These are phyloP conservation scores for Nymphaea colorata DNA, from an alignment of 164 flowering plant species.

Conservation along the genomic window DNA sequence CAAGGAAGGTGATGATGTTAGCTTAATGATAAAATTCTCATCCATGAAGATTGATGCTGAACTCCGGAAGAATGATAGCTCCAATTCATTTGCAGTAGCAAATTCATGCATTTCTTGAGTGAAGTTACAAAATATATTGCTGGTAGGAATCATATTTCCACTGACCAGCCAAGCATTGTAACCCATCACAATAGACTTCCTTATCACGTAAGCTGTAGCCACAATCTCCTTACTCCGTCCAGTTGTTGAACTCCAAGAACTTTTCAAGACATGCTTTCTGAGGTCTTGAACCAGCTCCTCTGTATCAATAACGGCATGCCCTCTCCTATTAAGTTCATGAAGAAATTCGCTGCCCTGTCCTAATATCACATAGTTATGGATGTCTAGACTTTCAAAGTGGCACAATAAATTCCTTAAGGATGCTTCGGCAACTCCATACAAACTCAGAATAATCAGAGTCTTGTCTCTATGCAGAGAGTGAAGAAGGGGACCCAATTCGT, in stretches of 20 bases:
- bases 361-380: conserved; percentile 47
- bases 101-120: conserved; percentile 22
- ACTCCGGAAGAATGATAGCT: conserved; percentile 31
- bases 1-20: conserved; percentile 15
- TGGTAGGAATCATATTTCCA: conserved; percentile 31
- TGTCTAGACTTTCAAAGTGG: conserved; percentile 67
- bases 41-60: conserved; percentile 37
- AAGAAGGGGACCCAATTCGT: conserved; percentile 48
- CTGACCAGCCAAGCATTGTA: conserved; percentile 38
- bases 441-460: conserved; percentile 44
- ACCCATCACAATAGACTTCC: conserved; percentile 33
- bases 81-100: conserved; percentile 22
- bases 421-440: conserved; percentile 23
- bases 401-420: conserved; percentile 54
- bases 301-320: conserved; percentile 58
- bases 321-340: conserved; percentile 70
- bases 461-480: conserved; percentile 41
- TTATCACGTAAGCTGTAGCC: conserved; percentile 36
- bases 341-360: conserved; percentile 42
- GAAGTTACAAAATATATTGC: conserved; percentile 15
- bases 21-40: conserved; percentile 23
- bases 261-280: conserved; percentile 11
- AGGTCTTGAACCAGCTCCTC: conserved; percentile 27
- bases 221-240: conserved; percentile 30
- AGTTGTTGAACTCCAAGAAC: conserved; percentile 15